These are phyloP conservation scores for Dimargaris cristalligena DNA, from an alignment of 192 early-diverging fungal species.

Conservation along the genomic window DNA sequence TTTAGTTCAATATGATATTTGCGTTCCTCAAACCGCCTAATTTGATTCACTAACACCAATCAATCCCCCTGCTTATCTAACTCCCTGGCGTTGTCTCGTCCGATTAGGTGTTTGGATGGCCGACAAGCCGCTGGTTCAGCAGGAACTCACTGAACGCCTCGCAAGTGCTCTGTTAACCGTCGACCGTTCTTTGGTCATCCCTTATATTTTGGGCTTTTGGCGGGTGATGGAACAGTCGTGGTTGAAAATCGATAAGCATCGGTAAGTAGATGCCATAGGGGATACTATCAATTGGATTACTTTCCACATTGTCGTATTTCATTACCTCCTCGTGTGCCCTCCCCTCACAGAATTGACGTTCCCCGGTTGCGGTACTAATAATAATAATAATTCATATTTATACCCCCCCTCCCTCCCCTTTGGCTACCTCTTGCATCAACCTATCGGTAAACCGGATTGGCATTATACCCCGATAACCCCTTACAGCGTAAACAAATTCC, in stretches of 20 bases:
- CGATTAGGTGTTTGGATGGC: constrained; percentile 83
- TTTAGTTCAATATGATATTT: no score
- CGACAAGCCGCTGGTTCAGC: constrained; percentile 84
- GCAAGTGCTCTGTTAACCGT: constrained; percentile 36
- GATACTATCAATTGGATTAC: not conserved
- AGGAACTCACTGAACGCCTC: constrained; percentile 68
- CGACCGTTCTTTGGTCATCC: constrained; percentile 26
- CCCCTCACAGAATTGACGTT: no score
- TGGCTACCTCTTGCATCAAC: no score
- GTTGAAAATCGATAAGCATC: constrained; percentile 58
- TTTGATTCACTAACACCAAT: no score
- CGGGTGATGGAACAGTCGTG: constrained; percentile 47
- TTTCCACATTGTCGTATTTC: not conserved
- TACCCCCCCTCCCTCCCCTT: no score
- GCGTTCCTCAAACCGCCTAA: no score
- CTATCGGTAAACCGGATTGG: no score
- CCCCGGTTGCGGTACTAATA: no score
- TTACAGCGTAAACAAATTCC: constrained; percentile 70
- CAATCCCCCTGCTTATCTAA: no score
- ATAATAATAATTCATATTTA: no score
- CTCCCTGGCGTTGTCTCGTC: not conserved
- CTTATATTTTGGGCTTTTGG: constrained; percentile 49
- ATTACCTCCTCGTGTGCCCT: not conserved
- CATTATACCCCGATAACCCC: no score
- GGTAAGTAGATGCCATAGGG: constrained; percentile 24